Conservation (phyloP, 1,139 yeast species). For the Wickerhamiella pararugosa region DNA sequence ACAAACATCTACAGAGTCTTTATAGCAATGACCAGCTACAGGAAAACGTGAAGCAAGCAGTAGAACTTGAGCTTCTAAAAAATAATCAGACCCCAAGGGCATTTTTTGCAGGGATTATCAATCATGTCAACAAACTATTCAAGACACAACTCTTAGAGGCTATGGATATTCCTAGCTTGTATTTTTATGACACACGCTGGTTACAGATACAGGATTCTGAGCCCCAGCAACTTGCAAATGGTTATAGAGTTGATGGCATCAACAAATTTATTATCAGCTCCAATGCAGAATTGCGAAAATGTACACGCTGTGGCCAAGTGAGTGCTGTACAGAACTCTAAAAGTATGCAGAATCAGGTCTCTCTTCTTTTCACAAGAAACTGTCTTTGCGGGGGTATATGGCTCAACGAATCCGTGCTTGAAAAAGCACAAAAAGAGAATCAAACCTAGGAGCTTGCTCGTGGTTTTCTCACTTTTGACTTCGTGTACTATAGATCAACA, state of each 20-base stretch:
- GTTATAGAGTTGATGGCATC: slow-evolving; percentile 19
- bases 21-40: slow-evolving; percentile 8
- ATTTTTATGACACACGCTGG: slow-evolving; percentile 62
- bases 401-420: slow-evolving; percentile 19
- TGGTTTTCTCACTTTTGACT: too few relatives aligned
- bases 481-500: too few relatives aligned
- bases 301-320: slow-evolving; percentile 55
- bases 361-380: slow-evolving; percentile 56
- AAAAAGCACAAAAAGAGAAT: too few relatives aligned
- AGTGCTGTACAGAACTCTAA: slow-evolving; percentile 30
- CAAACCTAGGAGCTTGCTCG: too few relatives aligned
- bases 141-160: slow-evolving; percentile 19
- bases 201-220: slow-evolving; percentile 33
- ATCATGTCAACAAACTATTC: slow-evolving; percentile 24
- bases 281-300: slow-evolving; percentile 29
- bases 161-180: slow-evolving; percentile 31
- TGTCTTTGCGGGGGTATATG: slow-evolving; percentile 76
- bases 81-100: slow-evolving; percentile 42
- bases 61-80: slow-evolving; percentile 56
- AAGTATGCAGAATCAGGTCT: slow-evolving; percentile 38
- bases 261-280: slow-evolving; percentile 22
- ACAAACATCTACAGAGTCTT: slow-evolving; percentile 24
- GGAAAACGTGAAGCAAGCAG: slow-evolving; percentile 13
- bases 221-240: slow-evolving; percentile 2
- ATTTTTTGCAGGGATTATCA: slow-evolving; percentile 25